Base-by-base conservation (phyloP, 164 flowering plant genomes). In the Magnolia kwangsiensis region DNA sequence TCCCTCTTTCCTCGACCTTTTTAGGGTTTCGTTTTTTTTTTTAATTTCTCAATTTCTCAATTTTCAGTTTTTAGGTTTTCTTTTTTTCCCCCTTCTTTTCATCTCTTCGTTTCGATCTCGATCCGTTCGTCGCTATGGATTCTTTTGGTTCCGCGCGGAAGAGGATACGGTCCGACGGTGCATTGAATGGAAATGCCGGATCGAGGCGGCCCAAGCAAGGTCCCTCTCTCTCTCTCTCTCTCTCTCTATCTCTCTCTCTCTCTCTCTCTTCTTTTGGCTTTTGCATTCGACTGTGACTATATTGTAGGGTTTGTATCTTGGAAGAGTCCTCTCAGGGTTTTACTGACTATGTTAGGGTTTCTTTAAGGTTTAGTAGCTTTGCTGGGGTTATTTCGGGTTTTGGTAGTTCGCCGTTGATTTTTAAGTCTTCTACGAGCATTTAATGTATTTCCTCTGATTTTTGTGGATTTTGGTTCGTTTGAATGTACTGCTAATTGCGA, bases 161-260 rank as follows among this genome's bases (percentile, higher is more conserved):
- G 80, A 80, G 84, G 77, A 80, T 78, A 55, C 76, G 85, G 70
- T 64, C 67, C 0, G 85, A 79, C n/a, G 76, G 70, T 27, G 74
- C 72, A 13, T 31, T 66, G n/a, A 83, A 81, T 69, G 83, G 80
- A 3, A 83, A 83, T 78, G 87, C 82, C 0, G 87, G 72, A 51
- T 67, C 76, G 24, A 85, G 83, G 79, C 77, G 72, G 20, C 66
- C 61, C 27, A 81, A 74, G 31, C 80, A 76, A 83, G 82, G 82
- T 83, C 55, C 1, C 75, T 72, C 10, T 68, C 51, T 29, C 21
- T 37, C 45, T 83, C 10, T 68, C 51, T 29, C 21, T 37, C 61
- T 3, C 23, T 61, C 29, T 8, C 58, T 66, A 21, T 37, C 7
- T 10, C 9, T 19, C 1, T 8, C 71, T 67, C n/a, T 9, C n/a